Evolutionary conservation across 164 flowering plant genomes (phyloP), one percentile per base, ranked within the genome.

Genomic region (Magnolia kwangsiensis): DNA sequence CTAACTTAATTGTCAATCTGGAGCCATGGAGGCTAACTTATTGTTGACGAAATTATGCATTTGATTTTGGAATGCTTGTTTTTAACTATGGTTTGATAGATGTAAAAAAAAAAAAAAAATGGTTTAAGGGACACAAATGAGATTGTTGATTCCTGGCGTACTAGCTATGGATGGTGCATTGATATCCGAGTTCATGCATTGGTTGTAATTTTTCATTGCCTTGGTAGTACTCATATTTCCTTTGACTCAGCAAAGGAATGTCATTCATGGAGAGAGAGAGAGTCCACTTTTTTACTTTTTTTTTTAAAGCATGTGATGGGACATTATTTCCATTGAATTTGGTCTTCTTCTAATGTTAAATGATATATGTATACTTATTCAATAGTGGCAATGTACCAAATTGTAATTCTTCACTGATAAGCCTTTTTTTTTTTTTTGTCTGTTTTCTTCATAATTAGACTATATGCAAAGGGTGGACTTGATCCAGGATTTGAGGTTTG

Each of bases 401-500:
- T 51, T 51, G 11, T 18, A 23, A 18, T 51, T 51, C 8, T 10
- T 51, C 7, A 37, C 45, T 37, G 45, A 37, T 5, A 37, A 21
- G 58, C 9, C n/a, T 51, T 55, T 72, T 2, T 70, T 14, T 27
- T 58, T 10, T 27, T 27, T 1, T 2, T 27, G 29, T 27, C 9
- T 71, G 49, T 21, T 71, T 24, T 69, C 18, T 78, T 64, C 19
- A 45, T 79, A 23, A 72, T 59, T 76, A 93, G 99, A 88, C 74
- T 90, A 94, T 80, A 67, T 76, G 90, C 86, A 83, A 79, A 91
- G 92, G 78, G 89, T 92, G 80, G 97, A 94, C 23, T 77, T 96
- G 75, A 64, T 96, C 64, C 98, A 94, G 82, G 99, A 96, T 71
- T 88, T 96, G 87, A 86, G 90, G 85, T 96, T 96, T 83, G 93